These are phyloP conservation scores for Vanilla planifolia DNA, from an alignment of 106 monocot genomes.

Conservation along the genomic window DNA sequence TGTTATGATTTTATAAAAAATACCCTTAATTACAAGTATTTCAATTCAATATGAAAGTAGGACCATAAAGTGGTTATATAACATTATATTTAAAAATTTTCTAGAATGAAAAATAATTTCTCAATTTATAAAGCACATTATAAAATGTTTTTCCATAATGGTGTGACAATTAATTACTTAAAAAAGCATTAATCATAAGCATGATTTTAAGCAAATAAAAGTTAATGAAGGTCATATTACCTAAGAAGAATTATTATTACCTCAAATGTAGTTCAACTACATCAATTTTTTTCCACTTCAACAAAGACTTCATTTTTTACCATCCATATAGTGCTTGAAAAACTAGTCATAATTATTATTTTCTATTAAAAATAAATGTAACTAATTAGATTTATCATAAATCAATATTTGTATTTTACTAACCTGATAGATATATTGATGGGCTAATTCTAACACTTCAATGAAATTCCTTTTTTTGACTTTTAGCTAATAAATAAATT, in stretches of 20 bases:
- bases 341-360: constrained; percentile 33
- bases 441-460: constrained; percentile 72
- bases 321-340: constrained; percentile 92
- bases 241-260: constrained; percentile 18
- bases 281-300: constrained; percentile 35
- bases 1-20: no score
- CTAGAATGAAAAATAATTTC: no score
- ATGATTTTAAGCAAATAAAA: neutral
- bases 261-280: constrained; percentile 60
- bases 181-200: no score
- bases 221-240: neutral
- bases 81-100: no score
- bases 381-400: neutral
- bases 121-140: neutral
- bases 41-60: no score
- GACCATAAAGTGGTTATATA: no score
- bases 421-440: constrained; percentile 79
- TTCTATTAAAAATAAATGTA: neutral
- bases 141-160: neutral
- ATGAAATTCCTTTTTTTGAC: constrained; percentile 77
- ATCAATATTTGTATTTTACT: neutral
- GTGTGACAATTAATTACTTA: neutral
- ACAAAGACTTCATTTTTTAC: constrained; percentile 33
- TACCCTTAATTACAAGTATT: no score
- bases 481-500: constrained; percentile 64